Evolutionary conservation across 768 basidiomycete genomes (phyloP).

Genomic region (Rhizopogon roseolus): DNA sequence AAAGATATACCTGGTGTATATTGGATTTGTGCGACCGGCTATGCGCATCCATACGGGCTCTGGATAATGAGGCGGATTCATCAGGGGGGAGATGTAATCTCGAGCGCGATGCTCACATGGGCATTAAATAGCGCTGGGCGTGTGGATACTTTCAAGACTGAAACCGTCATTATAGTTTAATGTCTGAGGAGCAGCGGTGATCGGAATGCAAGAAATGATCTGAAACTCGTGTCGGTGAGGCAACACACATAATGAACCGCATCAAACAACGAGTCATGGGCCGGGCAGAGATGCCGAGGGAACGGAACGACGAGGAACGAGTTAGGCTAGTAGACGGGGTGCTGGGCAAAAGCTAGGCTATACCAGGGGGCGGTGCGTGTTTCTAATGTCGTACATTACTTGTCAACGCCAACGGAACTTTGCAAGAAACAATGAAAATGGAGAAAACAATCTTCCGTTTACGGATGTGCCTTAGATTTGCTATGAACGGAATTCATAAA

Average conservation of each 20-base stretch:
- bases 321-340: too few species aligned
- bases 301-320: background rate
- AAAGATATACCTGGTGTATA: background rate
- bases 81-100: background rate
- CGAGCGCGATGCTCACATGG: background rate
- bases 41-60: background rate
- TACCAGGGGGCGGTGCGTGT: too few species aligned
- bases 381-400: too few species aligned
- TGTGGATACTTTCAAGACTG: background rate
- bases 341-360: too few species aligned
- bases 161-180: background rate
- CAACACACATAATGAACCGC: background rate
- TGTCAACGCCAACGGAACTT: too few species aligned
- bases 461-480: too few species aligned
- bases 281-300: background rate
- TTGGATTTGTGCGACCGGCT: background rate
- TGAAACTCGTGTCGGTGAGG: background rate
- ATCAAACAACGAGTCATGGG: background rate
- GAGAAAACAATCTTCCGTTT: too few species aligned
- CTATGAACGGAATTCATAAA: background rate
- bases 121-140: background rate
- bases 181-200: background rate
- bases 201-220: background rate
- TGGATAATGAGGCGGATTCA: background rate
- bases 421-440: too few species aligned